These are phyloP conservation scores for Samsoniella hepiali DNA, from an alignment of 2,329 filamentous ascomycete species.

Conservation along the genomic window DNA sequence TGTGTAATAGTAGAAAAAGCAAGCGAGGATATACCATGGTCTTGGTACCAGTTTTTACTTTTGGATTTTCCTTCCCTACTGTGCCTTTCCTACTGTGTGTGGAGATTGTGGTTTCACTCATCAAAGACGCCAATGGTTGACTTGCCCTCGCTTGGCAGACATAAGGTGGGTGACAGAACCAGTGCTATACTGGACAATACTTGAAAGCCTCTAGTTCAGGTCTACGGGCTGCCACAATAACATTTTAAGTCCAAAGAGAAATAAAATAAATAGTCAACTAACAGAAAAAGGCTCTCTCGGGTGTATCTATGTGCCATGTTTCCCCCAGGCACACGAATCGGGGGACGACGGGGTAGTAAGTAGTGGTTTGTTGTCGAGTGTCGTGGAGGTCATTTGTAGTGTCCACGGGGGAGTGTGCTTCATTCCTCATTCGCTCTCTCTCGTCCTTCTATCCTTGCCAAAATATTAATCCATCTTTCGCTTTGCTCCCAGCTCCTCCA, in stretches of 20 bases:
- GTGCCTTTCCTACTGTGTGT: background rate
- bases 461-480: constrained; percentile 20
- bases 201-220: background rate
- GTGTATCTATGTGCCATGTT: constrained; percentile 6
- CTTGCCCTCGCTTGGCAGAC: too few species aligned
- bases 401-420: background rate
- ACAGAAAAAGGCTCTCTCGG: constrained; percentile 16
- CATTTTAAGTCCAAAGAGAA: background rate
- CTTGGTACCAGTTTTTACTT: too few species aligned
- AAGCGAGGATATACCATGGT: background rate
- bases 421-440: constrained; percentile 13
- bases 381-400: background rate
- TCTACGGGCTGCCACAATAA: too few species aligned
- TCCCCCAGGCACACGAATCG: background rate
- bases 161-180: too few species aligned
- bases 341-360: constrained; percentile 3
- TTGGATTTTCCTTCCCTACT: background rate
- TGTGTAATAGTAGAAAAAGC: background rate
- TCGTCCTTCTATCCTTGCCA: constrained; percentile 10
- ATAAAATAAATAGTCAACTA: constrained; percentile 16
- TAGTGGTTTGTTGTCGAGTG: constrained; percentile 12
- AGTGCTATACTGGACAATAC: too few species aligned
- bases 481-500: background rate
- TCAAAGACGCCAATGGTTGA: too few species aligned
- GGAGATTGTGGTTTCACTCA: too few species aligned